Conservation (phyloP, 768 basidiomycete genomes). For the Roridomyces roridus region DNA sequence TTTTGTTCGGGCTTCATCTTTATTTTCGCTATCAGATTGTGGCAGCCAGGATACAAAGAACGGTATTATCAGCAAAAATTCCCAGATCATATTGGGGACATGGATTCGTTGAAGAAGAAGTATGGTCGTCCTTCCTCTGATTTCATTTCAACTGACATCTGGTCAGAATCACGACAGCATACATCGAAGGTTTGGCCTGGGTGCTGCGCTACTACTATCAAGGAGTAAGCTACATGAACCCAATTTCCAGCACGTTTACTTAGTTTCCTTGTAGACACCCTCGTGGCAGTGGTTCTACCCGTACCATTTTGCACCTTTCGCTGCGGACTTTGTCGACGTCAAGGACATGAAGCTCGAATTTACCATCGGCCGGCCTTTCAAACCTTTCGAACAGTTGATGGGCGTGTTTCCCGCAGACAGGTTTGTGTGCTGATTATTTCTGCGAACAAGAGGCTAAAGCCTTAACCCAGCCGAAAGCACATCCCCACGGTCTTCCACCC, state of each 20-base stretch:
- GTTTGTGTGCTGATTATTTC: too few relatives aligned
- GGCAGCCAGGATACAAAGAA: conserved; percentile 95
- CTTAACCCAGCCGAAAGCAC: conserved; percentile 77
- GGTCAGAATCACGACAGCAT: conserved; percentile 75
- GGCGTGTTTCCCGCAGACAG: conserved; percentile 96
- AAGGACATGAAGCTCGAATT: conserved; percentile 82
- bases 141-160: not conserved
- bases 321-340: conserved; percentile 88
- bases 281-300: conserved; percentile 99
- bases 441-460: too few relatives aligned
- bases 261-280: conserved; percentile 59
- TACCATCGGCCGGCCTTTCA: conserved; percentile 85
- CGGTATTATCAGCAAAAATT: conserved; percentile 97
- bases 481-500: conserved; percentile 86
- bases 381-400: conserved; percentile 97
- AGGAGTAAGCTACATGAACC: conserved; percentile 64
- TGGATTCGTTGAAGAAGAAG: conserved; percentile 69
- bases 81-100: conserved; percentile 72
- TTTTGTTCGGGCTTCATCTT: conserved; percentile 1
- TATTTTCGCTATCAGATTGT: conserved; percentile 62
- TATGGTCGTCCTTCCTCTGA: conserved; percentile 35
- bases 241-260: conserved; percentile 18
- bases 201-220: conserved; percentile 98
- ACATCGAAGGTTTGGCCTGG: conserved; percentile 95
- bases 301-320: conserved; percentile 98